Percentiles rank a stretch among this genome's conserved stretches.
Conservation (phyloP, 768 basidiomycete genomes). For the Leccinum olivaceopallidum region DNA sequence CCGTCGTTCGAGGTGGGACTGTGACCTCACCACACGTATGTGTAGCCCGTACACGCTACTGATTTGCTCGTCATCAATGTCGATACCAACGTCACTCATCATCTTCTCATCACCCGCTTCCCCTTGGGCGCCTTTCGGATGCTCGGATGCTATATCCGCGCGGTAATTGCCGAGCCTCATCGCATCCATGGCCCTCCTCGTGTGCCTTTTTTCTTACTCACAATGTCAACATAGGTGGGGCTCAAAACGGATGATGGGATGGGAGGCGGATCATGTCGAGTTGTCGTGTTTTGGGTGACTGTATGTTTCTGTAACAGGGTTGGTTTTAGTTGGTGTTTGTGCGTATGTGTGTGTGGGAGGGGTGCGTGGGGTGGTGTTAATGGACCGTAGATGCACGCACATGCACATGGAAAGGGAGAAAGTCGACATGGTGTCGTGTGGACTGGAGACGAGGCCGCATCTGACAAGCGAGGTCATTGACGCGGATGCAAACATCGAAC, state of each 20-base stretch:
- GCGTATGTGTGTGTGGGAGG: not conserved
- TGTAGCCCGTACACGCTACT: not conserved
- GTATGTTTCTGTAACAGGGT: constrained; percentile 3
- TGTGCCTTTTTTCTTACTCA: not conserved
- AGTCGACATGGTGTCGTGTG: not conserved
- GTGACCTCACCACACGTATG: constrained; percentile 5
- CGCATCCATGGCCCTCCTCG: not conserved
- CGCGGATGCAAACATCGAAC: not conserved
- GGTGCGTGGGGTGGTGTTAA: not conserved
- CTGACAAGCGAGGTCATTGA: not conserved
- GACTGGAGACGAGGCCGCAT: not conserved
- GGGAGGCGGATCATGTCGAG: constrained; percentile 2
- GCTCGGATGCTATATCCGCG: constrained; percentile 6
- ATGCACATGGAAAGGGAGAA: not conserved
- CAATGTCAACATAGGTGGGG: not conserved
- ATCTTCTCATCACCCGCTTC: constrained; percentile 1
- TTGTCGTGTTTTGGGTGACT: constrained; percentile 7
- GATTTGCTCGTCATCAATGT: constrained; percentile 6
- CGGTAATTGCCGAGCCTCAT: not conserved
- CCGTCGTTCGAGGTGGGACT: constrained; percentile 7
- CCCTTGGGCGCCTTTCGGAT: constrained; percentile 7
- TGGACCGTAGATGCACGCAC: not conserved
- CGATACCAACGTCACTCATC: constrained; percentile 1
- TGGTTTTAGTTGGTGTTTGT: not conserved
- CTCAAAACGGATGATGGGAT: constrained; percentile 7